Evolutionary conservation across 1,284 basidiomycete genomes (phyloP), one percentile per base, ranked within the genome.

Genomic region (Tilletiaria anomala): DNA sequence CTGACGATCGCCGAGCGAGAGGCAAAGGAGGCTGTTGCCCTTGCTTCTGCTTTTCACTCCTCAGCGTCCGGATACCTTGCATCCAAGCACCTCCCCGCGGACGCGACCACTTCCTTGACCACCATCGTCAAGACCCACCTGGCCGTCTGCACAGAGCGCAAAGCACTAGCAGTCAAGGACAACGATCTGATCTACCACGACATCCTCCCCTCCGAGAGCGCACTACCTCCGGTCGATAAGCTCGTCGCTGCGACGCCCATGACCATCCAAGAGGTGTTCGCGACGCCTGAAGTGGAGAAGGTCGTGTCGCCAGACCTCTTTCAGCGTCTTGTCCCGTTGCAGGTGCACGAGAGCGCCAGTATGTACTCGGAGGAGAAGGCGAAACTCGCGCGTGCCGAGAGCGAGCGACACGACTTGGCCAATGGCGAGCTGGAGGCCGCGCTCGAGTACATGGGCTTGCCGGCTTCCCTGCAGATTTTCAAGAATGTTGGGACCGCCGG

Each of bases 311-410:
- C 79, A 4, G 91, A 96, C 67, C 75, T 96, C 45, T 96, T 99
- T 68, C 68, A 78, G 47, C 76, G 79, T 32, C 76, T 99, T 2
- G 77, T 99, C 17, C 91, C 93, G 5, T 72, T 97, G 23, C 84
- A 83, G 48, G 88, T 99, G 4, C 89, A 96, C 67, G 88, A 96
- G 70, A 84, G 82, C 52, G 89, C 93, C 5, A 85, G 81, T 44
- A 79, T 97, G 14, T 99, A 97, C 69, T 91, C 86, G 1, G 91
- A 99, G 68, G 93, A 99, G 71, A 96, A 97, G 70, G 93, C 91
- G 12, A 96, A 97, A 69, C 73, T 99, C 18, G 85, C 87, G 1
- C 75, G 93, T 29, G 78, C 74, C 2, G 89, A 96, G 65, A 80
- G 83, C 1, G 89, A 96, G 72, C 77, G 79, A 35, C 79, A 79